A percentile compares a stretch with the other conserved stretches of the same genome.
These are phyloP conservation scores for Zymoseptoria tritici DNA, from an alignment of 2,329 filamentous ascomycete genomes.

Conservation along the genomic window DNA sequence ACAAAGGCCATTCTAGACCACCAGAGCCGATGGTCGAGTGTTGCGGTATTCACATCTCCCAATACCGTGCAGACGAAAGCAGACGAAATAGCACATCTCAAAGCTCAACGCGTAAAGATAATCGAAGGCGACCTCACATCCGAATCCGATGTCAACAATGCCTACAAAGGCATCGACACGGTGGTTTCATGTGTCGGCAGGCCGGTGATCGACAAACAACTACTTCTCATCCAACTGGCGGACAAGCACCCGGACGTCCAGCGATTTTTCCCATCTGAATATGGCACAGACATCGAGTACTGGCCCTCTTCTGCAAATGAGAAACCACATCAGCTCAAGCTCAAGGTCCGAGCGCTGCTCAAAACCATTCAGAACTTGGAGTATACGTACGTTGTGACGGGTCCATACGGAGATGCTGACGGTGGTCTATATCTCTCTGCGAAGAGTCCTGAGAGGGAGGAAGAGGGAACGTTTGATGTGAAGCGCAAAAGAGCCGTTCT, in stretches of 20 bases:
- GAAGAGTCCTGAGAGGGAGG: slow-evolving; percentile 31
- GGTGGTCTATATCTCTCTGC: slow-evolving; percentile 45
- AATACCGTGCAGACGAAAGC: slow-evolving; percentile 46
- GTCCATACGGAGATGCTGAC: slow-evolving; percentile 54
- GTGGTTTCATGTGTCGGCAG: slow-evolving; percentile 59
- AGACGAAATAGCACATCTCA: slow-evolving; percentile 41
- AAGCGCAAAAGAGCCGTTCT: slow-evolving; percentile 51
- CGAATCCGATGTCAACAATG: slow-evolving; percentile 46
- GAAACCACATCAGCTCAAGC: slow-evolving; percentile 61
- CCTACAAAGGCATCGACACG: slow-evolving; percentile 55
- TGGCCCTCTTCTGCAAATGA: slow-evolving; percentile 49
- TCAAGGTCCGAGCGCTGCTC: slow-evolving; percentile 58
- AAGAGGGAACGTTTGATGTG: slow-evolving; percentile 53
- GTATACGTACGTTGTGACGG: slow-evolving; percentile 62
- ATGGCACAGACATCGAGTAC: slow-evolving; percentile 60
- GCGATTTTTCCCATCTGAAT: slow-evolving; percentile 63
- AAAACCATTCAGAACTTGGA: slow-evolving; percentile 47
- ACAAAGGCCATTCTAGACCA: slow-evolving; percentile 41
- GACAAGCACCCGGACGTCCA: slow-evolving; percentile 47
- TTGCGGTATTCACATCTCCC: slow-evolving; percentile 52
- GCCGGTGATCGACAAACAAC: slow-evolving; percentile 53
- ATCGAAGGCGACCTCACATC: slow-evolving; percentile 50
- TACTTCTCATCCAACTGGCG: slow-evolving; percentile 54
- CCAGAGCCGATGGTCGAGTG: slow-evolving; percentile 41
- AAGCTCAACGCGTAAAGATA: slow-evolving; percentile 45